Base-by-base conservation (phyloP, 108 stramenopile genomes). In the Bacterosira constricta region DNA sequence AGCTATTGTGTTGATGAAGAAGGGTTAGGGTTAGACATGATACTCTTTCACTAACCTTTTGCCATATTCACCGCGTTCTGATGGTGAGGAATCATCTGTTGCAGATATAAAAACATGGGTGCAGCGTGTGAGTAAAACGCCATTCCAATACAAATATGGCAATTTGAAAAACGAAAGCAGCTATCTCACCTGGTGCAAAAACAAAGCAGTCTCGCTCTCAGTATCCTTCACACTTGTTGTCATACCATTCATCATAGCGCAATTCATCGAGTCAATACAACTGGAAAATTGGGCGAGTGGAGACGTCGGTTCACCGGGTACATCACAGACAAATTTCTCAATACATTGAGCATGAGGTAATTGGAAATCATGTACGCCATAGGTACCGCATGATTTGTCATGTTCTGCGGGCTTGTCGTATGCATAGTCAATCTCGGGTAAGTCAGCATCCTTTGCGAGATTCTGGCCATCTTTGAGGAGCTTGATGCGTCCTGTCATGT, bases 31-130 rank as follows among this genome's bases (percentile, higher is more conserved):
- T n/a, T n/a, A n/a, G n/a, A n/a, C n/a, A n/a, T n/a, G n/a, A n/a
- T n/a, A n/a, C n/a, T n/a, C n/a, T n/a, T n/a, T n/a, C n/a, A n/a
- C n/a, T n/a, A n/a, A n/a, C n/a, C n/a, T n/a, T 93, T 95, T 12
- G 94, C 94, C 96, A 97, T 97, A 72, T 95, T 97, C 17, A 94
- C 87, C 26, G 94, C 96, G 60, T 97, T 97, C 62, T 93, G 84
- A 63, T 95, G 92, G 68, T 95, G 96, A 25, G 96, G 93, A 55
- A 97, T 97, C 94, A 95, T 97, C 80, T 95, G 91, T n/a, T n/a
- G n/a, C n/a, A n/a, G n/a, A n/a, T n/a, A n/a, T n/a, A n/a, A n/a
- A n/a, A n/a, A n/a, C n/a, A n/a, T n/a, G n/a, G n/a, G n/a, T n/a
- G n/a, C n/a, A n/a, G n/a, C n/a, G n/a, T n/a, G n/a, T n/a, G n/a